Evolutionary conservation across 2,329 filamentous ascomycete genomes (phyloP).

Genomic region (Arthrobotrys sphaeroides): DNA sequence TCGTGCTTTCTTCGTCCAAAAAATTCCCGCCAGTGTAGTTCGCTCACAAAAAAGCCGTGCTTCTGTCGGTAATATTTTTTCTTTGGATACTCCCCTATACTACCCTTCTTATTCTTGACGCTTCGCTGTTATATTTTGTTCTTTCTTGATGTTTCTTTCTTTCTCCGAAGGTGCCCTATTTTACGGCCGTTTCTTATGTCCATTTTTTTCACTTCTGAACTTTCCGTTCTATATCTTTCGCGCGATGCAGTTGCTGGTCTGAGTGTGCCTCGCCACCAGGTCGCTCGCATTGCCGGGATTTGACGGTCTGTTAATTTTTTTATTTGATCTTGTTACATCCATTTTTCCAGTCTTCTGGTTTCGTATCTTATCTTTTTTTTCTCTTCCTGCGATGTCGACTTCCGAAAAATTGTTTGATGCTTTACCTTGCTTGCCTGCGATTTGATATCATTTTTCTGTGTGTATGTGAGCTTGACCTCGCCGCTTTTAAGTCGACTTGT

Average conservation of each 20-base stretch:
- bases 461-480: slow-evolving; percentile 12
- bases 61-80: slow-evolving; percentile 38
- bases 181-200: neutral
- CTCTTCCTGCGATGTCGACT: neutral
- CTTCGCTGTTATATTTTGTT: neutral
- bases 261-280: slow-evolving; percentile 34
- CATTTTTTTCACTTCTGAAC: neutral
- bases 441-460: neutral
- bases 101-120: neutral
- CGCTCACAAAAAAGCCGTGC: slow-evolving; percentile 34
- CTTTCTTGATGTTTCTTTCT: neutral
- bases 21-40: slow-evolving; percentile 1
- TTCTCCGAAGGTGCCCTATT: neutral
- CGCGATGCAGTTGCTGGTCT: slow-evolving; percentile 39
- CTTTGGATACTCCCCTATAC: slow-evolving; percentile 4
- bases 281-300: slow-evolving; percentile 28
- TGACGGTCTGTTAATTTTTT: neutral
- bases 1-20: neutral
- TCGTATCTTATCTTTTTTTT: neutral
- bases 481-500: slow-evolving; percentile 5
- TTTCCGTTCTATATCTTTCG: neutral
- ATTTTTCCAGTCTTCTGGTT: neutral
- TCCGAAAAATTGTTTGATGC: neutral
- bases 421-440: neutral
- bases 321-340: slow-evolving; percentile 3